Base-by-base conservation (phyloP, 805 yeast species). In the Ogataea populi-albae region DNA sequence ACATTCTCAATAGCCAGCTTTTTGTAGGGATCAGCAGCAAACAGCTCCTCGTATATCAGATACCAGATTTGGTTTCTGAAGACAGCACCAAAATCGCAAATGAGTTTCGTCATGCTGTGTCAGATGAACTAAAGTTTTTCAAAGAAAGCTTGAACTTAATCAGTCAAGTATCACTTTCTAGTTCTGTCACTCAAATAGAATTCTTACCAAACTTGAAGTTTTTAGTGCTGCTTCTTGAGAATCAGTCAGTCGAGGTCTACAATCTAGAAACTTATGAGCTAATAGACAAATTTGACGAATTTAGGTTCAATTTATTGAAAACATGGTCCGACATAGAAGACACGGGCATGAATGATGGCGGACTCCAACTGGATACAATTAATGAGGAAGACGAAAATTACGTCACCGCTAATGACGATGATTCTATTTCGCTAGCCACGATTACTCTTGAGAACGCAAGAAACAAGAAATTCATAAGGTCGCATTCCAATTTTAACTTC, bases 401-500 rank as follows among this genome's bases (percentile, higher is more conserved):
- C 31, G 25, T 38, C 28, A 37, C 40, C 23, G 18, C 34, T 4
- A 35, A 43, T 11, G 55, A 49, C 27, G 47, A 49, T 17, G 65
- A 60, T 32, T 46, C 61, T 10, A 53, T 61, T 12, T 59, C 64
- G 2, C 35, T 60, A 26, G 63, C 63, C 10, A 57, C 62, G 1
- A 49, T 52, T 19, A 45, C 48, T 11, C 23, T 46, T 33, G 41
- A 43, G 19, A 29, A 30, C 19, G 23, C 33, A 12, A 16, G 30
- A 10, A 33, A 31, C 23, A 32, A 30, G 17, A 33, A 24, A 24
- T 43, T 38, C 29, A 39, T 14, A 5, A 35, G 26, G 12, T 17
- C 40, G 19, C 12, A 26, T 11, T 38, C 50, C 5, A 39, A 44
- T 22, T 43, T 26, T 33, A 46, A 41, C 23, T 49, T 27, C 19